These are phyloP conservation scores for Arxiozyma telluris DNA, from an alignment of 1,139 yeast genomes.

Conservation along the genomic window DNA sequence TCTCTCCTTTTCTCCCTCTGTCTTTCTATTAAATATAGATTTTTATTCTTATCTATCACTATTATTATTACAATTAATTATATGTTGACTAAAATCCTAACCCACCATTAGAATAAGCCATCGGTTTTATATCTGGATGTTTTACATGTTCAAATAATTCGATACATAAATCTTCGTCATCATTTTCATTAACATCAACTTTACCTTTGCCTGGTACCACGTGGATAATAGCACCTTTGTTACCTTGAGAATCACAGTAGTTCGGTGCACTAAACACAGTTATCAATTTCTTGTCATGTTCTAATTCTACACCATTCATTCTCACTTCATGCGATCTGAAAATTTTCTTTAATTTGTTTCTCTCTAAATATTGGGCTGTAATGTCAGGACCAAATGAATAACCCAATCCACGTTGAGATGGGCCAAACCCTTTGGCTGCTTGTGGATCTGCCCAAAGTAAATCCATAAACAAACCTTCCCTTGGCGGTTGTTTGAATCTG, in stretches of 20 bases:
- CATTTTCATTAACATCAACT: slow-evolving; percentile 32
- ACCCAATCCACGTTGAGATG: slow-evolving; percentile 92
- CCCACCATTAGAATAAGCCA: slow-evolving; percentile 76
- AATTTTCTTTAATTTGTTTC: slow-evolving; percentile 65
- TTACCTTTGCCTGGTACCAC: slow-evolving; percentile 32
- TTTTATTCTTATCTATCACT: not conserved
- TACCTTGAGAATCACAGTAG: slow-evolving; percentile 88
- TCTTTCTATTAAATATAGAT: no score
- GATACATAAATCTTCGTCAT: slow-evolving; percentile 47
- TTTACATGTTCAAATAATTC: slow-evolving; percentile 69
- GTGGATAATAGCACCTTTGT: slow-evolving; percentile 80
- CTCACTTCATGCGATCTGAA: slow-evolving; percentile 94
- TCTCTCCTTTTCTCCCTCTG: no score
- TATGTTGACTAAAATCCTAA: slow-evolving; percentile 21
- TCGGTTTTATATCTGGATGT: slow-evolving; percentile 88
- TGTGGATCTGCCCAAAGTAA: slow-evolving; percentile 98
- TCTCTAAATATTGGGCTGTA: slow-evolving; percentile 66
- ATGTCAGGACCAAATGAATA: slow-evolving; percentile 96
- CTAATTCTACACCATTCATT: slow-evolving; percentile 80
- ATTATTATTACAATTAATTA: not conserved
- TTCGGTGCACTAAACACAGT: slow-evolving; percentile 97
- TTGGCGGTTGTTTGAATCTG: slow-evolving; percentile 77
- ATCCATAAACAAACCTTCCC: slow-evolving; percentile 92
- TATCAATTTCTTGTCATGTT: slow-evolving; percentile 75
- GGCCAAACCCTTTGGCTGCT: slow-evolving; percentile 62